Evolutionary conservation across 805 yeast genomes (phyloP), one percentile per base, ranked within the genome.

Genomic region (Saccharomycopsis selenospora): DNA sequence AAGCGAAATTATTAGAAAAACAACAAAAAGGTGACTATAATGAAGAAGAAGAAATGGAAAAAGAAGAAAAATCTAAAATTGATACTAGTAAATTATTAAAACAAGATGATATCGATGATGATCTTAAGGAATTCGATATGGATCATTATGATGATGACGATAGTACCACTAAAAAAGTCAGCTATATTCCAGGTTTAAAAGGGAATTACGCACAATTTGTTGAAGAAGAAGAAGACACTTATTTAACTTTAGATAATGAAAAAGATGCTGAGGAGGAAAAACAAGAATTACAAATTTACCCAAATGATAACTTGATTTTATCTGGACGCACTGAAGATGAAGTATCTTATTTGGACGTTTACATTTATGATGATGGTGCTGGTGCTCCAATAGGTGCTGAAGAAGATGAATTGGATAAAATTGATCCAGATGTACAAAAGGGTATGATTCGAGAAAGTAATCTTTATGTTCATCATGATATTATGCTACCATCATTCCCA

Each of bases 311-410:
- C 62, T 67, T 93, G 69, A 76, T 93, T 26, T 73, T 93, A 56
- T 89, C 96, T 6, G 82, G 97, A 1, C 82, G 96, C 70, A 93
- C 99, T 3, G 98, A 93, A 62, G 99, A 93, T 65, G 97, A 91
- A 44, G 73, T 93, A 42, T 88, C 96, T 4, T 85, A 83, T 61
- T 71, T 93, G 60, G 98, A 93, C 60, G 95, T 91, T 3, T 91
- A 91, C 60, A 85, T 93, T 22, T 93, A 90, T 63, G 98, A 93
- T 62, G 96, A 90, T 61, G 89, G 90, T 61, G 90, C 91, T 20
- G 91, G 90, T 36, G 87, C 85, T 44, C 91, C 88, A 45, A 73
- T 68, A 25, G 80, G 80, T 22, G 72, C 79, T 3, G 72, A 75
- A 25, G 89, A 82, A 52, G 82, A 76, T 53, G 90, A 80, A 53